Evolutionary conservation across 1,284 basidiomycete genomes (phyloP), one percentile per base, ranked within the genome.

Genomic region (Austroboletus olivaceoglutinosus): DNA sequence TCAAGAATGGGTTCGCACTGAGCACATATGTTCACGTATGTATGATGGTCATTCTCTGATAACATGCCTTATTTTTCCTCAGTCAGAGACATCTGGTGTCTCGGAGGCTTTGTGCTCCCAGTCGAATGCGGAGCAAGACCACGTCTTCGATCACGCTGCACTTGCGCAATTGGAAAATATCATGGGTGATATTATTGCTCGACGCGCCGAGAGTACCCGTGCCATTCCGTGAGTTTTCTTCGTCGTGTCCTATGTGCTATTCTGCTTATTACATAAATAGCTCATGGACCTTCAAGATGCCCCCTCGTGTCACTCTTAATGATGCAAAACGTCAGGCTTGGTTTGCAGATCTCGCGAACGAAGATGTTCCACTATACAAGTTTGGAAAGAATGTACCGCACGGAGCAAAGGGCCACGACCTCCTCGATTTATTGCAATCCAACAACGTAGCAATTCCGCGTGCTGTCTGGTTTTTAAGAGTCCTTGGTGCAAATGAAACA

Each of bases 401-500:
- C 64, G 93, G 93, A 0, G 91, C 90, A 34, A 93, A 93, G 65
- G 94, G 93, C 3, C 85, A 92, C 57, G 93, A 96, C 60, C 77
- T 98, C 22, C 76, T 99, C 46, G 94, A 98, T 55, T 78, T 95
- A 56, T 77, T 99, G 48, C 89, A 93, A 59, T 75, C 77, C 0
- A 83, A 91, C 36, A 81, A 86, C 43, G 92, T 99, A 29, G 86
- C 90, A 2, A 82, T 95, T 38, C 80, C 86, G 1, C 78, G 97
- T 23, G 97, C 97, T 0, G 80, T 97, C 4, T 99, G 97, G 97
- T 94, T 97, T 67, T 81, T 98, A 27, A 82, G 94, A 13, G 91
- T 95, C 1, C 84, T 96, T 48, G 97, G 96, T n/a, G 91, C 90
- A 1, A 94, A 93, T 60, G 96, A 99, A 69, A 93, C 93, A 37